Evolutionary conservation across 345 rosid genomes (phyloP).

Genomic region (Punica granatum): DNA sequence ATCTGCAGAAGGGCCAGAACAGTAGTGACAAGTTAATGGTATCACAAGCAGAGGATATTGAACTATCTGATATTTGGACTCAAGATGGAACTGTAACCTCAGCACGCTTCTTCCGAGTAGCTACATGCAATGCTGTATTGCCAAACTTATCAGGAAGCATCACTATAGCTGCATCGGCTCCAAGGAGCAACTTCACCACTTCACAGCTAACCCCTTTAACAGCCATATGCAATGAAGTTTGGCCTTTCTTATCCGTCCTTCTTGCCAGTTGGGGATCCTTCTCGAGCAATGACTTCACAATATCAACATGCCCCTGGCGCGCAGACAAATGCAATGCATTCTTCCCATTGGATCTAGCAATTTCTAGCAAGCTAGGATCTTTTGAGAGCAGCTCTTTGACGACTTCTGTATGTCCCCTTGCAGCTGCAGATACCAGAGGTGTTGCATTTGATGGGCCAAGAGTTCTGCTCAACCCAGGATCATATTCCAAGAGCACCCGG

Average conservation of each 20-base stretch:
- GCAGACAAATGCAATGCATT: constrained; percentile 88
- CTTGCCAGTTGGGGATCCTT: constrained; percentile 72
- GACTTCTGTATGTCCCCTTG: constrained; percentile 57
- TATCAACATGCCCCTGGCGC: constrained; percentile 82
- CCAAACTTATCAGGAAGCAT: constrained; percentile 88
- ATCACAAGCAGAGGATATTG: not conserved
- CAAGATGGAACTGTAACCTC: constrained; percentile 37
- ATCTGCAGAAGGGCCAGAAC: constrained; percentile 35
- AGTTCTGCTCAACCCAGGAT: constrained; percentile 56
- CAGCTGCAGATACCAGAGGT: constrained; percentile 77
- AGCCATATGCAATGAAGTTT: constrained; percentile 93
- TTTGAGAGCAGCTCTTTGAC: constrained; percentile 55
- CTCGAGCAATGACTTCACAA: constrained; percentile 57
- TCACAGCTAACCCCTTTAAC: constrained; percentile 73
- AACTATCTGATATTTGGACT: not conserved
- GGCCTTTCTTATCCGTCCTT: constrained; percentile 85
- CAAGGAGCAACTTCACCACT: constrained; percentile 68
- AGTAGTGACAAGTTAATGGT: not conserved
- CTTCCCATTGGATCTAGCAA: constrained; percentile 67
- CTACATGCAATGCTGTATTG: constrained; percentile 70
- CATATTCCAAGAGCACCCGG: constrained; percentile 56
- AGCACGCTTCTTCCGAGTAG: constrained; percentile 76
- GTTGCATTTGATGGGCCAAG: constrained; percentile 78
- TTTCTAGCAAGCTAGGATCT: constrained; percentile 56
- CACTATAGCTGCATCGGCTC: constrained; percentile 62